Evolutionary conservation across 179 eudicot species (phyloP), one percentile per base, ranked within the genome.

Genomic region (Heliamphora pulchella): DNA sequence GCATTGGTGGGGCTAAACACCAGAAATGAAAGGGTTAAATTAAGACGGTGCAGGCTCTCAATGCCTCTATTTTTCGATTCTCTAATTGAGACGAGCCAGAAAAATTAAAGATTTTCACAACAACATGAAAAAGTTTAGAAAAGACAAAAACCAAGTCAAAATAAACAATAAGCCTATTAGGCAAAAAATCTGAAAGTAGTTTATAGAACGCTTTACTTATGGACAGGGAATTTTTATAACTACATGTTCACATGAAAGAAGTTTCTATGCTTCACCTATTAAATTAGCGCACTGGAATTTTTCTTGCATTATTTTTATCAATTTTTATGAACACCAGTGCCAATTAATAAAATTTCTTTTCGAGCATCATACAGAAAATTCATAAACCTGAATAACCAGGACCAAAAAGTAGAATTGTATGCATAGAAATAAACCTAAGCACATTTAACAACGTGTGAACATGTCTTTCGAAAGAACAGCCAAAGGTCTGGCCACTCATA

Each of bases 1-100:
- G 74, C 66, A 61, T 11, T 18, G 65, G 74, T 82, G 64, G 81
- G 78, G 65, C 63, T 70, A 75, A 82, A 22, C 83, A 57, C 76
- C 54, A 68, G 43, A 75, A 8, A 66, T 58, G 78, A 46, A 41
- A 77, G 7, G 17, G 74, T 15, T 76, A 67, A 58, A 50, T 55
- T 68, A 70, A 70, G 72, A 75, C 71, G 71, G 41, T 48, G 15
- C 39, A 20, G 71, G 51, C 69, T 75, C 58, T 51, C 50, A 5
- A 48, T 81, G 62, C 46, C 57, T 59, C 77, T 31, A 31, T 31
- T 31, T 31, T 31, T 31, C 31, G 31, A 31, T 31, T 31, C 31
- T 31, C 31, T 31, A 31, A 31, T 31, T 31, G 31, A 31, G 31
- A 31, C 31, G 31, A 31, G 31, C 31, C 31, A 31, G 31, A 31